A percentile compares a stretch with the other conserved stretches of the same genome.
These are phyloP conservation scores for Teunomyces barrocoloradensis DNA, from an alignment of 805 yeast species.

Conservation along the genomic window DNA sequence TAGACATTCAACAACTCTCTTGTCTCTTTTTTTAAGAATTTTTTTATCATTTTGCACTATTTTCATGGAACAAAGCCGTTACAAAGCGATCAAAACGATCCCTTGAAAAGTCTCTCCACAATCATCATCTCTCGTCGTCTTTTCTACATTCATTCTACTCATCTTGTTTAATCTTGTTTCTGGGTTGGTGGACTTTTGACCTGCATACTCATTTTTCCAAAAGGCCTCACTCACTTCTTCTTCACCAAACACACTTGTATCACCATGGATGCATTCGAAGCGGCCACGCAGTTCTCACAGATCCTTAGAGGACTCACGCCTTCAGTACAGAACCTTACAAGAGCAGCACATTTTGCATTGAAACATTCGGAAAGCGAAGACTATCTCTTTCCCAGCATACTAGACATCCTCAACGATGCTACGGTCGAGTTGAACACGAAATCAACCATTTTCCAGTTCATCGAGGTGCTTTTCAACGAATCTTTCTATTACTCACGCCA, in stretches of 20 bases:
- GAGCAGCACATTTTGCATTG: conserved; percentile 56
- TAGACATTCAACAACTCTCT: too few species aligned
- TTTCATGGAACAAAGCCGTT: too few species aligned
- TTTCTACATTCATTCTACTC: too few species aligned
- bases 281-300: conserved; percentile 70
- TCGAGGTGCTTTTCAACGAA: conserved; percentile 56
- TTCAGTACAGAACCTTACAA: conserved; percentile 48
- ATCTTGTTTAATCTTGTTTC: too few species aligned
- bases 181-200: too few species aligned
- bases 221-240: too few species aligned
- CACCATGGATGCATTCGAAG: conserved; percentile 85
- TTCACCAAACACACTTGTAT: neutral
- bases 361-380: conserved; percentile 59
- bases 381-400: conserved; percentile 64
- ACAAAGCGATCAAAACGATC: too few species aligned
- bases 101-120: too few species aligned
- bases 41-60: too few species aligned
- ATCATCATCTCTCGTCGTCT: too few species aligned
- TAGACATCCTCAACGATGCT: conserved; percentile 53
- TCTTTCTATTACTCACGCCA: conserved; percentile 34
- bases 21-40: too few species aligned
- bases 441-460: conserved; percentile 64
- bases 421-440: conserved; percentile 56
- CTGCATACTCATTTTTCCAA: too few species aligned
- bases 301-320: conserved; percentile 66